Conservation (phyloP, 495 filamentous ascomycete species). For the Articulospora tetracladia region DNA sequence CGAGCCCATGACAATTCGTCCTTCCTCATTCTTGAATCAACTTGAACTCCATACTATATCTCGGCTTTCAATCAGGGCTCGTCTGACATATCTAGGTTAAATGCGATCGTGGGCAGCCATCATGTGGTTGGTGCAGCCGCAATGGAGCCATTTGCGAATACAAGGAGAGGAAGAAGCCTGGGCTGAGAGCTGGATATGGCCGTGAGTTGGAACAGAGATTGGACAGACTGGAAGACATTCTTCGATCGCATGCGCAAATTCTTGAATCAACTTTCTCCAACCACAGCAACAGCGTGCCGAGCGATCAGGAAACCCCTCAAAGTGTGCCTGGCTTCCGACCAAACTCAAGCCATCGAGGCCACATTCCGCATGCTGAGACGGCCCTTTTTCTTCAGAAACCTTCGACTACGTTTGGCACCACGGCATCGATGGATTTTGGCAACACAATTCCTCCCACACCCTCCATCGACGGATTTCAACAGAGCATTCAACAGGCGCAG, state of each 20-base stretch:
- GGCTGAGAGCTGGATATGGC: constrained; percentile 70
- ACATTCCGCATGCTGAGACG: constrained; percentile 54
- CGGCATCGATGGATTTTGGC: constrained; percentile 19
- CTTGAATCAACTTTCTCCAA: constrained; percentile 31
- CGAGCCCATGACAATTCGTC: too few species aligned
- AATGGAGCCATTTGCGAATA: constrained; percentile 78
- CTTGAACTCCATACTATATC: not conserved
- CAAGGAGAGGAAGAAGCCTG: constrained; percentile 82
- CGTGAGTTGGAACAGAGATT: constrained; percentile 82
- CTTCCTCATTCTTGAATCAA: too few species aligned
- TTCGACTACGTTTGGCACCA: constrained; percentile 30
- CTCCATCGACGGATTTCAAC: constrained; percentile 24
- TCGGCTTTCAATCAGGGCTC: not conserved
- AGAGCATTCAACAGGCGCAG: constrained; percentile 15
- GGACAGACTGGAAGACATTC: constrained; percentile 48
- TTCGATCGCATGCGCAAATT: constrained; percentile 46
- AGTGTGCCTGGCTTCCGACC: constrained; percentile 30
- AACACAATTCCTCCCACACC: constrained; percentile 24
- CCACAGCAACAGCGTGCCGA: constrained; percentile 38
- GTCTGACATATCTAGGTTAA: constrained; percentile 49
- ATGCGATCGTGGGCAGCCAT: constrained; percentile 78
- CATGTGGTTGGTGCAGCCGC: constrained; percentile 83
- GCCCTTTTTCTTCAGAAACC: constrained; percentile 61
- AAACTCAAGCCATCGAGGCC: constrained; percentile 34
- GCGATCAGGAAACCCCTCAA: constrained; percentile 38